Base-by-base conservation (phyloP, 2,329 filamentous ascomycete genomes). In the Didymella lethalis region DNA sequence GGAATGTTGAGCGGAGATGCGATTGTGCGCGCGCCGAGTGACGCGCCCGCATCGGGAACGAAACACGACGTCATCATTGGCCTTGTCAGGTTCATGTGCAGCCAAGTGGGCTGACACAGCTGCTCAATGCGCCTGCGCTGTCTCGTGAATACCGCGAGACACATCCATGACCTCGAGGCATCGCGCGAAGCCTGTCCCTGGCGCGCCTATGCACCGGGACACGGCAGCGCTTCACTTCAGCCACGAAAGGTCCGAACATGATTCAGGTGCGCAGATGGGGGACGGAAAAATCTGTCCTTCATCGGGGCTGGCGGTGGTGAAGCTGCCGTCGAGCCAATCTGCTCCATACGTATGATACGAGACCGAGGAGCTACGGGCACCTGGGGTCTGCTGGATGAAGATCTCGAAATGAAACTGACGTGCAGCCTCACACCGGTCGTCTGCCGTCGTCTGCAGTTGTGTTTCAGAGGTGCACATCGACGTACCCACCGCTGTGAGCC, bases 1-100 rank as follows among this genome's bases (percentile, higher is more conserved):
- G 51, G 47, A 55, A 59, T 52, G 41, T 52, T 28, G 41, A 20
- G 28, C 26, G 20, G n/a, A 41, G 40, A 59, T 59, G 57, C 51
- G 28, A 55, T 55, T 59, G 38, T 54, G 51, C 31, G 26, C 34
- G 43, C 34, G 43, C 47, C 44, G n/a, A 41, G n/a, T 26, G 48
- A 12, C 38, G 49, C 25, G 38, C 44, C 36, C 36, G 23, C 29
- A 7, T 16, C 38, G 14, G 11, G 32, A 16, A 26, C 14, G 23
- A 41, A 25, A 18, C 43, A 26, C n/a, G 50, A 34, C 59, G 54
- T 54, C 49, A 61, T 51, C 14, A n/a, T n/a, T 47, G 45, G 29
- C 23, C 12, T 32, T 23, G 29, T 44, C 45, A 31, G 5, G 3
- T 26, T 48, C 49, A 53, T 45, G 54, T 56, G 56, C 49, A 48